Evolutionary conservation across 306 rosid genomes (phyloP).

Genomic region (Vigna radiata): DNA sequence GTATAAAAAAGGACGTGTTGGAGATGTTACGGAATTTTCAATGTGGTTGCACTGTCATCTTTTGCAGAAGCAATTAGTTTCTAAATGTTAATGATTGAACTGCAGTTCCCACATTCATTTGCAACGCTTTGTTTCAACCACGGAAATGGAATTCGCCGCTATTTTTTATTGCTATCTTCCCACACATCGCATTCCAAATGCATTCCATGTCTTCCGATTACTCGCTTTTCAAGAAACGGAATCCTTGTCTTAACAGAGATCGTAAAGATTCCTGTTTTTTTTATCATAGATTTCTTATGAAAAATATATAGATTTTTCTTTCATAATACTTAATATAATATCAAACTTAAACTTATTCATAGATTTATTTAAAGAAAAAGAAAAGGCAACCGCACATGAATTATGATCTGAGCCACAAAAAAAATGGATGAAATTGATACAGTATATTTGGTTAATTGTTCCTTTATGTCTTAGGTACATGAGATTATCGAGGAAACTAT

Average conservation of each 20-base stretch:
- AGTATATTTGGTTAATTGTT: slow-evolving; percentile 2
- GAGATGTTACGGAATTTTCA: slow-evolving; percentile 52
- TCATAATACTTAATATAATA: too few species aligned
- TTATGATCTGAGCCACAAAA: background rate
- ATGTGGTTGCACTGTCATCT: slow-evolving; percentile 51
- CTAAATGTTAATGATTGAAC: slow-evolving; percentile 37
- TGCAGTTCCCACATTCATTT: slow-evolving; percentile 40
- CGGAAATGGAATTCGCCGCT: background rate
- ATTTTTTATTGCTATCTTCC: background rate
- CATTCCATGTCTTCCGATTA: background rate
- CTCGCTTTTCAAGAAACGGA: slow-evolving; percentile 17
- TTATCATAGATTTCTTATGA: too few species aligned
- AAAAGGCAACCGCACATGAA: too few species aligned
- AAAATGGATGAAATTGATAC: background rate
- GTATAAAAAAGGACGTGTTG: slow-evolving; percentile 24
- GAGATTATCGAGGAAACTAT: background rate
- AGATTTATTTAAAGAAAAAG: too few species aligned
- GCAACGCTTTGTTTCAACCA: background rate
- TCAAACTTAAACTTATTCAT: too few species aligned
- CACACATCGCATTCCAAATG: slow-evolving; percentile 7
- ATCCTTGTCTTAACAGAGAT: background rate
- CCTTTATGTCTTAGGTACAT: slow-evolving; percentile 10
- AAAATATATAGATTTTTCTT: too few species aligned
- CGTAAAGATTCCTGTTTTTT: background rate
- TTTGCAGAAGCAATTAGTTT: background rate